phyloP scores from a whole-genome alignment of 352 stramenopile genomes.

The Phytophthora sp. region DNA sequence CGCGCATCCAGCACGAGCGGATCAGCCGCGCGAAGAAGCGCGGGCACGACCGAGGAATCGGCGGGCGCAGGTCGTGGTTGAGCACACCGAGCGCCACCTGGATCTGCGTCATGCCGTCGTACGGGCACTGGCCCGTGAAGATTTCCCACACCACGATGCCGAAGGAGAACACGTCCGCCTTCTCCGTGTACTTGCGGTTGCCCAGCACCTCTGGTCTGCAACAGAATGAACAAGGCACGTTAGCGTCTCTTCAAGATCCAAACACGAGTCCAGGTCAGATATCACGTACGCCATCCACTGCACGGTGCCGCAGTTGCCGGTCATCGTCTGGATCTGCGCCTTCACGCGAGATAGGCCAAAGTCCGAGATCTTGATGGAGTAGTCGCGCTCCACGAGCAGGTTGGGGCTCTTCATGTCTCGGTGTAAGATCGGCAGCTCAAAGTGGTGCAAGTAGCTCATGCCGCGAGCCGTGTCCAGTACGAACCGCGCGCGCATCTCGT shows the following conservation, averaged over 20 bases:
- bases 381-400: conserved; percentile 84
- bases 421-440: conserved; percentile 88
- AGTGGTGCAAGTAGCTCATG: conserved; percentile 91
- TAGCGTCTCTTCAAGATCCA: conserved; percentile 32
- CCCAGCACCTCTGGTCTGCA: conserved; percentile 85
- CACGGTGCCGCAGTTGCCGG: conserved; percentile 89
- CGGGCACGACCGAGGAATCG: conserved; percentile 65
- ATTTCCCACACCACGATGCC: conserved; percentile 95
- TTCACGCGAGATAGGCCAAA: conserved; percentile 93
- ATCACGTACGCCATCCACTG: conserved; percentile 88
- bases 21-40: conserved; percentile 80
- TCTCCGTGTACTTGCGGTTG: conserved; percentile 93
- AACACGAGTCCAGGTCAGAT: background rate
- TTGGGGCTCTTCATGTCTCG: conserved; percentile 92
- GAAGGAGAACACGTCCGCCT: conserved; percentile 94
- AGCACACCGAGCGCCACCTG: conserved; percentile 81
- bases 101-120: conserved; percentile 91
- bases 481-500: conserved; percentile 60
- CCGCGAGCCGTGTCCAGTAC: conserved; percentile 79
- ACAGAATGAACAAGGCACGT: conserved; percentile 15
- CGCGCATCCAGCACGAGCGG: conserved; percentile 76
- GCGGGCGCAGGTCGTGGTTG: conserved; percentile 77
- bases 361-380: conserved; percentile 92
- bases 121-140: conserved; percentile 89
- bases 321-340: conserved; percentile 92